Evolutionary conservation across 148 eudicot genomes (phyloP), one percentile per base, ranked within the genome.

Genomic region (Polygonum maritimum): DNA sequence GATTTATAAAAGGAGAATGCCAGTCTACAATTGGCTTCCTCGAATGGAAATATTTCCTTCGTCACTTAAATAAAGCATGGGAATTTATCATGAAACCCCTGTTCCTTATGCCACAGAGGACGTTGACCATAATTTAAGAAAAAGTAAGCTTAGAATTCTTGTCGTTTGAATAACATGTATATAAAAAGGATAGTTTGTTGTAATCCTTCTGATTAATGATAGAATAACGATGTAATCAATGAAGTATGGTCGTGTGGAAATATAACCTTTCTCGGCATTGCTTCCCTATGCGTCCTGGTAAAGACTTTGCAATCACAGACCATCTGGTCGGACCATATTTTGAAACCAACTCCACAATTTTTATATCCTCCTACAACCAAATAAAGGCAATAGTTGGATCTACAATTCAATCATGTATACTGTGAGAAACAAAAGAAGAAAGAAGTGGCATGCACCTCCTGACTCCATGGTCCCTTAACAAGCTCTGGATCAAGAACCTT

Each of bases 401-500:
- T 22, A 47, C 69, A 22, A 31, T 52, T 26, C 15, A 12, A 3
- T 19, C 18, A 15, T 16, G 67, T 73, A 18, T 44, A 35, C 5
- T 19, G 2, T 72, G 16, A 72, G 15, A 62, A 55, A 74, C 26
- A 47, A 69, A 55, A 69, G 3, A 36, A 48, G 60, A 71, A 63
- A 44, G 47, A 44, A 44, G 47, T 44, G 47, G 67, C 44, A 76
- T 65, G 65, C 69, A 91, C 96, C 92, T 91, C 96, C 69, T 79
- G 87, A 22, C 89, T 86, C 96, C 96, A 91, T 54, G 92, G 91
- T 77, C 96, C 96, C 81, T 91, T 91, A 38, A 89, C 83, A 76
- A 91, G 88, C 71, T 86, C 91, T 74, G 96, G 96, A 84, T 91
- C 87, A 51, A 91, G 91, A 81, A 89, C 96, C 79, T 91, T 91